phyloP scores from a whole-genome alignment of 345 rosid species.

The Aquilaria sinensis region DNA sequence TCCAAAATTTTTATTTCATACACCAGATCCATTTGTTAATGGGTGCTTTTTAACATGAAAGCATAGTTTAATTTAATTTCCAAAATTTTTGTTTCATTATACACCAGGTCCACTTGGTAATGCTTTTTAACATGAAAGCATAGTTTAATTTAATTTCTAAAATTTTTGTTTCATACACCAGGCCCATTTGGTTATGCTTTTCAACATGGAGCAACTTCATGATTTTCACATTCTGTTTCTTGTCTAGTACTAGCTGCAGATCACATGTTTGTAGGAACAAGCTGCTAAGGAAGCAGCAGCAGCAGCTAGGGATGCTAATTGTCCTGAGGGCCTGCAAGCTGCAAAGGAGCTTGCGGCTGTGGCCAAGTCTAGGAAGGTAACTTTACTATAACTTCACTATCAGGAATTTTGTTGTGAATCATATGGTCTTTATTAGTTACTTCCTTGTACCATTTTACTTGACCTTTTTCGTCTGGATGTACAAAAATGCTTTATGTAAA shows the following conservation, averaged over 20 bases:
- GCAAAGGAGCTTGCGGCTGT: slow-evolving; percentile 65
- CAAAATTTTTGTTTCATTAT: no score
- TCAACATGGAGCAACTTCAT: no score
- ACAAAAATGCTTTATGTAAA: no score
- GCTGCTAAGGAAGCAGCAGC: slow-evolving; percentile 83
- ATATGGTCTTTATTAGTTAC: no score
- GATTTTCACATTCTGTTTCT: neutral
- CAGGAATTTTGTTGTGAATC: no score
- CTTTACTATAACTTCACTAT: slow-evolving; percentile 1
- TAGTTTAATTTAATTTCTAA: neutral
- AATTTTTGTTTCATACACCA: neutral
- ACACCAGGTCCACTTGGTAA: no score
- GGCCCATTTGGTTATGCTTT: neutral
- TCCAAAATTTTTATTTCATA: no score
- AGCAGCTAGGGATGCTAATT: slow-evolving; percentile 57
- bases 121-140: neutral
- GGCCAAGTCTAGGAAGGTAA: slow-evolving; percentile 68
- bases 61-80: no score
- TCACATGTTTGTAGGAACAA: slow-evolving; percentile 57
- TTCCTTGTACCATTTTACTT: no score
- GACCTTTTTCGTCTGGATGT: no score
- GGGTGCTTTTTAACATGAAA: no score
- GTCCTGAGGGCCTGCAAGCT: slow-evolving; percentile 48
- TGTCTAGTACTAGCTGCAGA: slow-evolving; percentile 4
- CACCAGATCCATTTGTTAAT: neutral